Conservation (phyloP, 148 eudicot genomes). For the Oxyria digyna region DNA sequence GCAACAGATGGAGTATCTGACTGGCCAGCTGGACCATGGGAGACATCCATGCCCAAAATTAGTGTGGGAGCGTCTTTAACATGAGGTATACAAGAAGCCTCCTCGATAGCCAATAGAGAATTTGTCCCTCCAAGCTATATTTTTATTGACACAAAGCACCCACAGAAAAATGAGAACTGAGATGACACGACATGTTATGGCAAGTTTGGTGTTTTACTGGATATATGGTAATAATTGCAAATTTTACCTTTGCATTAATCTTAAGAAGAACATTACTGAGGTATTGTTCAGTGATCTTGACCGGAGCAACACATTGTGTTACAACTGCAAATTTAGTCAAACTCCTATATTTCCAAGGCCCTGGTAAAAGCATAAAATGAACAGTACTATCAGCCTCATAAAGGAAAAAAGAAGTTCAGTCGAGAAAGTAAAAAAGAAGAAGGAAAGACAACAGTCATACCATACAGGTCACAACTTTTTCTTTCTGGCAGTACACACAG, state of each 20-base stretch:
- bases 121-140: slow-evolving; percentile 83
- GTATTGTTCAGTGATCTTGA: slow-evolving; percentile 69
- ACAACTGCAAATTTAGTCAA: slow-evolving; percentile 55
- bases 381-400: background rate
- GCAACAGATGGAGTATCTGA: slow-evolving; percentile 82
- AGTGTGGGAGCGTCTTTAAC: slow-evolving; percentile 74
- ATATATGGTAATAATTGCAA: slow-evolving; percentile 9
- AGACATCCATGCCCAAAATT: slow-evolving; percentile 94
- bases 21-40: slow-evolving; percentile 82
- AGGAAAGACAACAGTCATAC: slow-evolving; percentile 22
- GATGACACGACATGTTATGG: background rate
- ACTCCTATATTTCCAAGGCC: slow-evolving; percentile 93
- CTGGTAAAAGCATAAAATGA: slow-evolving; percentile 21
- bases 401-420: background rate
- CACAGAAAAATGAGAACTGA: slow-evolving; percentile 8
- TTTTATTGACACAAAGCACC: background rate
- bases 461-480: slow-evolving; percentile 68
- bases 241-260: slow-evolving; percentile 75
- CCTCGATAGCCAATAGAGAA: slow-evolving; percentile 73
- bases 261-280: slow-evolving; percentile 89
- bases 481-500: slow-evolving; percentile 81
- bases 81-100: slow-evolving; percentile 41
- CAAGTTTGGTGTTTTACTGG: background rate
- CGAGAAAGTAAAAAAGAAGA: background rate
- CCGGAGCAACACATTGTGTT: slow-evolving; percentile 79